Conservation (phyloP, 306 rosid genomes). For the Delonix regia region DNA sequence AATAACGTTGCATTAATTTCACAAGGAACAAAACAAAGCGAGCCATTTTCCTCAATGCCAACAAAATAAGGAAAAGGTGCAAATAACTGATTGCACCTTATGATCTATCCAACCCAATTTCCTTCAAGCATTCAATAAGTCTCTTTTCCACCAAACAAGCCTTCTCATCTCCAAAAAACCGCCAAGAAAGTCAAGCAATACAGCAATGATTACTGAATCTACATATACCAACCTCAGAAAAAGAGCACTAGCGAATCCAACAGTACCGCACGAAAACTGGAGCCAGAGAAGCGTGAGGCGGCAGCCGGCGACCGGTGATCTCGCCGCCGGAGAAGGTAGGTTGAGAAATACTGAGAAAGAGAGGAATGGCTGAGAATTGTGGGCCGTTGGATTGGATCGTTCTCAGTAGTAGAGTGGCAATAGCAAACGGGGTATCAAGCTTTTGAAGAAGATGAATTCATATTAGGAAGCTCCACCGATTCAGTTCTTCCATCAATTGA, state of each 20-base stretch:
- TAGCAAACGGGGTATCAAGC: neutral
- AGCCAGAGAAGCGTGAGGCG: neutral
- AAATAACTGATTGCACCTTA: conserved; percentile 1
- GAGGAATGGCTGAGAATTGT: neutral
- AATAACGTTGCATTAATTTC: neutral
- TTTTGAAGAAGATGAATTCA: neutral
- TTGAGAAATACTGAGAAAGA: neutral
- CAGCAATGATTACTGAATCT: neutral
- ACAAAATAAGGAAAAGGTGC: neutral
- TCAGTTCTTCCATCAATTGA: neutral
- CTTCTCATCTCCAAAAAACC: conserved; percentile 5
- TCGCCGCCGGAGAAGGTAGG: neutral
- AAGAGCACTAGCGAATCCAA: neutral
- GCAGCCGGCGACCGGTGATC: neutral
- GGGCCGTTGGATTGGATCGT: neutral
- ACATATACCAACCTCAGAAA: neutral
- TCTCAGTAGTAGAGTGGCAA: no score
- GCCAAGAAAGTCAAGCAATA: conserved; percentile 10
- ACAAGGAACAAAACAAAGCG: neutral
- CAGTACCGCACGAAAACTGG: neutral
- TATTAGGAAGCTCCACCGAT: neutral
- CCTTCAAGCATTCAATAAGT: neutral
- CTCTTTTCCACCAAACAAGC: neutral
- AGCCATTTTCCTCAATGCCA: neutral
- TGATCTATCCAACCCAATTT: neutral